phyloP scores from a whole-genome alignment of 1,284 basidiomycete species.

The Apiotrichum gracile region DNA sequence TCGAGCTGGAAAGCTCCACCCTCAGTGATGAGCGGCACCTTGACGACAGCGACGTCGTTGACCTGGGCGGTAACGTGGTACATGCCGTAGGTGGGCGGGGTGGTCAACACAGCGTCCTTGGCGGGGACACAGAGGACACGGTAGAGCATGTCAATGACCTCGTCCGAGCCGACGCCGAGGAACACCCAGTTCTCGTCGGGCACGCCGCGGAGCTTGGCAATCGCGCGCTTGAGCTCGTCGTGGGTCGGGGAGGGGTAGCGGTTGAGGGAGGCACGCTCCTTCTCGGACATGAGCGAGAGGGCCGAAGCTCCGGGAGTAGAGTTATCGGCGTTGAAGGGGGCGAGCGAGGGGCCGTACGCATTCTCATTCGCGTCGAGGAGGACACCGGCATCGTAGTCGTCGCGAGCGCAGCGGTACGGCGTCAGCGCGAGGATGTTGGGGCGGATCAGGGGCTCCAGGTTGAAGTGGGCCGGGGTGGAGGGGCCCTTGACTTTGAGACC shows the following conservation, averaged over 20 bases:
- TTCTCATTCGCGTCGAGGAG: constrained; percentile 99
- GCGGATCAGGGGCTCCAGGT: constrained; percentile 75
- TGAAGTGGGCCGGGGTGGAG: constrained; percentile 66
- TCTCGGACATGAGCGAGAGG: constrained; percentile 32
- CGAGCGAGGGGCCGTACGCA: constrained; percentile 80
- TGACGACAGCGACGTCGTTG: constrained; percentile 82
- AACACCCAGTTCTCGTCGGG: constrained; percentile 70
- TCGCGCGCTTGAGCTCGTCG: constrained; percentile 67
- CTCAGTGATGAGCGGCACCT: constrained; percentile 70
- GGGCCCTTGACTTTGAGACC: constrained; percentile 48
- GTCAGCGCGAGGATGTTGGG: constrained; percentile 88
- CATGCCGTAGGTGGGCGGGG: constrained; percentile 98
- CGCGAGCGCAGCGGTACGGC: constrained; percentile 92
- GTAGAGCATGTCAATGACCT: constrained; percentile 92
- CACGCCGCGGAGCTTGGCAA: constrained; percentile 66
- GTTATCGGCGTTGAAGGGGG: constrained; percentile 23
- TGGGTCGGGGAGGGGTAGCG: constrained; percentile 49
- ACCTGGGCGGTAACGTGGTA: constrained; percentile 91
- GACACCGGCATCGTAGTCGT: constrained; percentile 89
- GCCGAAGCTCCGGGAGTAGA: constrained; percentile 21
- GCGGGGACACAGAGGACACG: constrained; percentile 79
- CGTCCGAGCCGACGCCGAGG: constrained; percentile 94
- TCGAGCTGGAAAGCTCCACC: constrained; percentile 70
- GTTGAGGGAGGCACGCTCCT: constrained; percentile 43
- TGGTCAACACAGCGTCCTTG: constrained; percentile 72